Conservation (phyloP, 805 yeast genomes). For the Zygosaccharomyces bisporus region DNA sequence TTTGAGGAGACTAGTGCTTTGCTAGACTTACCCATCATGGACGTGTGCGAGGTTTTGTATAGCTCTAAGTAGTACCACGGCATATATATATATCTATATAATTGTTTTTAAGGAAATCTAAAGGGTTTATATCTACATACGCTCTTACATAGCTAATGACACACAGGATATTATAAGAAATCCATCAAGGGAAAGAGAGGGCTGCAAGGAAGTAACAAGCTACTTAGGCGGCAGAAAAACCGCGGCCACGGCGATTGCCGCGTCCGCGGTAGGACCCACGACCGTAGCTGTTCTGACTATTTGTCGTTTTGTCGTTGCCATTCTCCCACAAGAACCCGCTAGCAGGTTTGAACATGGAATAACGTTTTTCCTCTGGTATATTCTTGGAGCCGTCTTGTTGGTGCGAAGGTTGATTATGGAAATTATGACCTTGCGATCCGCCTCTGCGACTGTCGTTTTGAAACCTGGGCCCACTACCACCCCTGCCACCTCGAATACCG, state of each 20-base stretch:
- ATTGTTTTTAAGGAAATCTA: background rate
- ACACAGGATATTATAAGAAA: constrained; percentile 3
- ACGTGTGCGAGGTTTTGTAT: constrained; percentile 65
- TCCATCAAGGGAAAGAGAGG: background rate
- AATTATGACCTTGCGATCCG: constrained; percentile 1
- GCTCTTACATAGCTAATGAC: constrained; percentile 7
- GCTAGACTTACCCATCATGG: constrained; percentile 73
- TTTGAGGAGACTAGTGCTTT: constrained; percentile 74
- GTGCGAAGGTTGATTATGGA: constrained; percentile 6
- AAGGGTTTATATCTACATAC: constrained; percentile 8
- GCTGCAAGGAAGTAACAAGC: background rate
- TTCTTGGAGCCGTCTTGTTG: constrained; percentile 9
- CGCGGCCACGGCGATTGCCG: constrained; percentile 12
- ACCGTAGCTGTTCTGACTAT: constrained; percentile 12
- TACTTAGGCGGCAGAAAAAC: constrained; percentile 1
- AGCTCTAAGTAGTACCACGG: constrained; percentile 12
- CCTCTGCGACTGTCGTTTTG: constrained; percentile 7
- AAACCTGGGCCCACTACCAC: constrained; percentile 13
- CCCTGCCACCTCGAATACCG: constrained; percentile 18
- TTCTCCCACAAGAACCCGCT: constrained; percentile 30
- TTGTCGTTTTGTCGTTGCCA: constrained; percentile 13
- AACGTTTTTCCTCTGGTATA: constrained; percentile 18
- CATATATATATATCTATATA: background rate
- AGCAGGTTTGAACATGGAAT: constrained; percentile 34
- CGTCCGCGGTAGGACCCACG: constrained; percentile 11